These are phyloP conservation scores for Lentinula sp. DNA, from an alignment of 768 basidiomycete genomes.

Conservation along the genomic window DNA sequence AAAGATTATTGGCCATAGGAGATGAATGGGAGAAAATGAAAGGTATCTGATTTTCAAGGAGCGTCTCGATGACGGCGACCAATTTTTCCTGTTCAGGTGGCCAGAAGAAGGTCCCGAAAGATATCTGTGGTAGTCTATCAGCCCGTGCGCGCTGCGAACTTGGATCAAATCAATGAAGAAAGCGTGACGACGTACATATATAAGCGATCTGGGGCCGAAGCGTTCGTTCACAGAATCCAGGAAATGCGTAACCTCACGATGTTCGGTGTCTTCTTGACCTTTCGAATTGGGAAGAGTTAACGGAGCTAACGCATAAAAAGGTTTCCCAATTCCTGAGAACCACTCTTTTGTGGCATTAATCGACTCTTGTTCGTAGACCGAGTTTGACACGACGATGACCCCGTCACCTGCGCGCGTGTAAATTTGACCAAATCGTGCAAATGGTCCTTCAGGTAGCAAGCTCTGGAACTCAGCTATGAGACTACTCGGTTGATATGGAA, in stretches of 20 bases:
- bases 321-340: background rate
- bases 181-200: background rate
- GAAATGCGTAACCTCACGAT: background rate
- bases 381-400: background rate
- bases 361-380: constrained; percentile 1
- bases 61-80: background rate
- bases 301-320: background rate
- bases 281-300: background rate
- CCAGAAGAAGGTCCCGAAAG: constrained; percentile 6
- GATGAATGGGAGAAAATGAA: constrained; percentile 1
- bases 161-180: background rate
- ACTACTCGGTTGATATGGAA: background rate
- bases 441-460: background rate
- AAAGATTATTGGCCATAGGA: background rate
- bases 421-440: background rate
- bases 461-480: background rate
- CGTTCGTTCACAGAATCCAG: background rate
- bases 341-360: background rate
- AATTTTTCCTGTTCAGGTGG: background rate
- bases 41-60: background rate
- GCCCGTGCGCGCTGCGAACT: too few species aligned
- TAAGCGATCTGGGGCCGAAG: background rate
- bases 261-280: background rate
- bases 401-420: background rate
- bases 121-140: background rate